Base-by-base conservation (phyloP, 148 eudicot genomes). In the Persicaria tinctoria region DNA sequence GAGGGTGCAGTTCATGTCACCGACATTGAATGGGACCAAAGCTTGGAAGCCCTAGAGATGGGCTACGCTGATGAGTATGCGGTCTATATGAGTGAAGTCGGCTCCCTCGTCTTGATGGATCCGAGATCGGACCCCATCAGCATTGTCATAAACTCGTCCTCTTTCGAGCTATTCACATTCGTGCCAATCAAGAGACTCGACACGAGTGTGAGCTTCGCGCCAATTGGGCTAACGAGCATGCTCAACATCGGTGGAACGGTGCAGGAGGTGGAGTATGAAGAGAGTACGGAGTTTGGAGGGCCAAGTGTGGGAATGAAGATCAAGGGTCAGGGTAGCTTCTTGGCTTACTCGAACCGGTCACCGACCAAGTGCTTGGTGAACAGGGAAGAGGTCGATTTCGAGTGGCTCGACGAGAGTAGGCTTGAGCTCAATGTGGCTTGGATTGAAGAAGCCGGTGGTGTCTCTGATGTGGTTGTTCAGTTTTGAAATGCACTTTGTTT, bases 1-100 rank as follows among this genome's bases (percentile, higher is more conserved):
- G 66, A 79, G 4, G 83, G 81, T 4, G 51, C 70, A 1, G 82
- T 88, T 11, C 89, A 82, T 46, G 82, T 80, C 2, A 84, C 18
- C 11, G 86, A 90, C 75, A 79, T 90, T 5, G 92, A 90, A 74
- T 90, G 89, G 89, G 90, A 86, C 68, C 90, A 60, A 60, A 20
- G 23, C 66, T 20, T 60, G 32, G 5, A 23, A 60, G 66, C 1
- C 8, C 66, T 60, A 60, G 41, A 88, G 68, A 82, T 62, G 47
- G 46, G 5, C 0, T 60, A 79, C 20, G 92, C 74, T 6, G 89
- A 81, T 51, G 86, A 86, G 74, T 88, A 84, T 49, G 90, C 84
- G 11, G 88, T 90, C 38, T 90, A 88, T 50, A 84, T 77, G 4
- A 76, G 73, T 68, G 87, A 88, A 78, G 73, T 73, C 1, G 85